Evolutionary conservation across 202 grass and related monocot genomes (phyloP), one percentile per base, ranked within the genome.

Genomic region (Zizania palustris): DNA sequence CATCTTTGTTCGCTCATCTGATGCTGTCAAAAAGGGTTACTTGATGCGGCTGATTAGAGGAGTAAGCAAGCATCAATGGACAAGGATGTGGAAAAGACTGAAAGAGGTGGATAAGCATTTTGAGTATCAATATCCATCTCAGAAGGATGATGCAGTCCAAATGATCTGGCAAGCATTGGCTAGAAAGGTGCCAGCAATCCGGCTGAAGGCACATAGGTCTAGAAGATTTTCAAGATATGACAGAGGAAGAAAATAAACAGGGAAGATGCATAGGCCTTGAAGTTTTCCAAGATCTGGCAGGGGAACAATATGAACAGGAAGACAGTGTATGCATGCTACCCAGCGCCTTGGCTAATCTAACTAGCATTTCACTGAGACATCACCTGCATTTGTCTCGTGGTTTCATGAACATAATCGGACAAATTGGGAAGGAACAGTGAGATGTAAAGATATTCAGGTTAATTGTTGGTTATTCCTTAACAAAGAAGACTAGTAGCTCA

Each of bases 111-210:
- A 98, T 82, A 82, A 77, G 51, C 85, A 87, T 36, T 94, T 85
- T 7, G 91, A 94, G 74, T 98, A 88, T 41, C 91, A 84, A 6
- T 88, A 87, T 81, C 91, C 91, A 1, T 92, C 88, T 37, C 67
- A 75, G 72, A 90, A 80, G 77, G 89, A 88, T 69, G 89, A 94
- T 73, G 91, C 95, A 3, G 95, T 92, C 9, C 95, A 98, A 64
- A 98, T 98, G 95, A 92, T 98, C 45, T 98, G 89, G 91, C 85
- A 90, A 62, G 74, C 95, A 56, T 82, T 98, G 71, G 87, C 89
- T 45, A 84, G 95, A 63, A 92, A 85, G 57, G 89, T 94, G 11
- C 95, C 95, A 0, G 34, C 71, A 18, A 88, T 95, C 14, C 67
- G 75, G 38, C 78, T 89, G 65, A 98, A 95, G 67, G 44, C 88